A percentile compares a stretch with the other conserved stretches of the same genome.
phyloP scores from a whole-genome alignment of 116 monocot genomes.

The Papilionanthe hybrid region DNA sequence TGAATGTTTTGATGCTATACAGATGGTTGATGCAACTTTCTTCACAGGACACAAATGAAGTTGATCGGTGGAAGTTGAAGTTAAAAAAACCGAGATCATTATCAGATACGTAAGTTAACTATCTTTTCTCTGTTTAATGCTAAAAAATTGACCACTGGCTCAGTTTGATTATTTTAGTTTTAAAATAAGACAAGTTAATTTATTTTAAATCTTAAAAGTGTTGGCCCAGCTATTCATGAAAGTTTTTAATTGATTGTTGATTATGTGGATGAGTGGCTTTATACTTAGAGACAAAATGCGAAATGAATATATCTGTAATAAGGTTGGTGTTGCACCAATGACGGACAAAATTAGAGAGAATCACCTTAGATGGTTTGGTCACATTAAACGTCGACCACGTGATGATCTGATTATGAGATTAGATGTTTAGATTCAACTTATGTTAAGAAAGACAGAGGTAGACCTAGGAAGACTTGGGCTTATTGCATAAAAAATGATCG shows the following conservation, averaged over 20 bases:
- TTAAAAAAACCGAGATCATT: neutral
- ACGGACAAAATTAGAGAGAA: no score
- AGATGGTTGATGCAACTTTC: constrained; percentile 5
- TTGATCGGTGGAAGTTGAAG: neutral
- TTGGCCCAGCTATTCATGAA: neutral
- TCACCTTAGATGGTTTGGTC: no score
- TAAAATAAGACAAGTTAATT: neutral
- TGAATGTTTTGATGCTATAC: neutral
- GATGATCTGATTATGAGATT: no score
- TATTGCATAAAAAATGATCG: no score
- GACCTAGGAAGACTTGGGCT: no score
- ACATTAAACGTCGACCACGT: no score
- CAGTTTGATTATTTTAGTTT: neutral
- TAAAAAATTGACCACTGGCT: neutral
- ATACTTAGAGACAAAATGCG: no score
- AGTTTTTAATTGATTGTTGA: neutral
- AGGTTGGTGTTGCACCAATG: no score
- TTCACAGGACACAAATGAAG: neutral
- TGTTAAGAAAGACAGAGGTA: no score
- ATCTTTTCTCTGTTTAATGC: neutral
- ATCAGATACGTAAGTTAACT: neutral
- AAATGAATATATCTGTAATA: no score
- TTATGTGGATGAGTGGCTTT: neutral
- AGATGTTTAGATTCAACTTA: no score
- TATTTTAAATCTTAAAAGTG: neutral